Conservation (phyloP, 805 yeast genomes). For the Priceomyces castillae region DNA sequence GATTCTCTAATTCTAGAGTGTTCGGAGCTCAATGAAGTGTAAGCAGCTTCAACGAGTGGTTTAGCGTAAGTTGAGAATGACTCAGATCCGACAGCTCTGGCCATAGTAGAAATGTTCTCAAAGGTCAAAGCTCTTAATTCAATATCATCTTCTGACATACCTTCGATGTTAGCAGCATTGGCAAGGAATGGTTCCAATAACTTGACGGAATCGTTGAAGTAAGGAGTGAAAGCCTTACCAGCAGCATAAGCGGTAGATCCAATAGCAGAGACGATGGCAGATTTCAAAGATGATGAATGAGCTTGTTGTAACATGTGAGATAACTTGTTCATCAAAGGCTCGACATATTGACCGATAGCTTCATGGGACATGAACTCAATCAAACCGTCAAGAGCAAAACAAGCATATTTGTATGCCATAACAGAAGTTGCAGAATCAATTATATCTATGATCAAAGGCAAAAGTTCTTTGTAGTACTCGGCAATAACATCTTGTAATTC, state of each 20-base stretch:
- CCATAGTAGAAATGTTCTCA: constrained; percentile 92
- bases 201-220: constrained; percentile 76
- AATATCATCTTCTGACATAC: constrained; percentile 82
- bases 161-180: constrained; percentile 64
- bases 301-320: constrained; percentile 79
- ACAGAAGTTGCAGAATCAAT: constrained; percentile 83
- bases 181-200: constrained; percentile 79
- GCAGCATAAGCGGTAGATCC: constrained; percentile 97
- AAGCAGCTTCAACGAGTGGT: constrained; percentile 86
- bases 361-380: constrained; percentile 89
- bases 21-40: constrained; percentile 70
- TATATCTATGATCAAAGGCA: constrained; percentile 83
- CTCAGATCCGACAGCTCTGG: constrained; percentile 93
- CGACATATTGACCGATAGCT: constrained; percentile 76
- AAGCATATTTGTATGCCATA: constrained; percentile 85
- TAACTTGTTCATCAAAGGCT: constrained; percentile 85
- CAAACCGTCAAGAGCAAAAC: constrained; percentile 86
- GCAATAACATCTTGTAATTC: constrained; percentile 86
- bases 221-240: constrained; percentile 84
- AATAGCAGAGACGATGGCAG: constrained; percentile 88
- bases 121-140: constrained; percentile 90
- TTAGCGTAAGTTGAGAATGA: constrained; percentile 82
- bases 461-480: constrained; percentile 73
- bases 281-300: constrained; percentile 67
- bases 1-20: constrained; percentile 89